Conservation (phyloP, 352 stramenopile species). For the Globisporangium nunn region DNA sequence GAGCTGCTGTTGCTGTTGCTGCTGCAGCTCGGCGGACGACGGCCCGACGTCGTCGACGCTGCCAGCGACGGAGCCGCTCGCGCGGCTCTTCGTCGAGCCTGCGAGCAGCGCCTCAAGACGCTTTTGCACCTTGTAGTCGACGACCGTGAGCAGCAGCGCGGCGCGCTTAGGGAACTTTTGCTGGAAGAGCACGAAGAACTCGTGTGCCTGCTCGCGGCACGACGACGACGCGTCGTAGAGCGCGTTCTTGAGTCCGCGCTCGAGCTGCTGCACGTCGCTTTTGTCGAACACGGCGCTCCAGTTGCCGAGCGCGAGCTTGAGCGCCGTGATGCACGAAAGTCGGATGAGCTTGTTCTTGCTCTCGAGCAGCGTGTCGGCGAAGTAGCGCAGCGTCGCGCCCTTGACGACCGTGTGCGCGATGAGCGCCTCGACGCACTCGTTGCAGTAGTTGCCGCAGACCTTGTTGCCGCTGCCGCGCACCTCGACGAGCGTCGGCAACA, state of each 20-base stretch:
- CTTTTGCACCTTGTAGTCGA: slow-evolving; percentile 83
- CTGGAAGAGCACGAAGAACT: slow-evolving; percentile 68
- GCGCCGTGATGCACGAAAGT: slow-evolving; percentile 58
- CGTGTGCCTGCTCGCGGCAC: slow-evolving; percentile 56
- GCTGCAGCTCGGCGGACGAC: background rate
- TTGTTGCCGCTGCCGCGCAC: slow-evolving; percentile 81
- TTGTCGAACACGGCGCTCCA: slow-evolving; percentile 80
- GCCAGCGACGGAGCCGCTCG: slow-evolving; percentile 17
- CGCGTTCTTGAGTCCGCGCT: slow-evolving; percentile 61
- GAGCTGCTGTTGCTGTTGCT: background rate
- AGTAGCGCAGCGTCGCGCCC: slow-evolving; percentile 59
- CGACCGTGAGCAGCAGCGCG: slow-evolving; percentile 45
- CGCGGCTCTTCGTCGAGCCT: slow-evolving; percentile 5
- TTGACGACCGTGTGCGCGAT: slow-evolving; percentile 66
- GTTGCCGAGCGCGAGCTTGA: slow-evolving; percentile 37
- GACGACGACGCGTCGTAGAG: slow-evolving; percentile 77
- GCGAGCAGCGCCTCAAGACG: slow-evolving; percentile 60
- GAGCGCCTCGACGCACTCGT: slow-evolving; percentile 65
- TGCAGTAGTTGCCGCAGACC: slow-evolving; percentile 74
- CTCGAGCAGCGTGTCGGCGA: slow-evolving; percentile 66
- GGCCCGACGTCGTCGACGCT: slow-evolving; percentile 44
- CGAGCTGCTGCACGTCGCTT: slow-evolving; percentile 71
- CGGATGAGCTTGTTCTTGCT: slow-evolving; percentile 83
- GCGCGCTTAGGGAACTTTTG: slow-evolving; percentile 75
- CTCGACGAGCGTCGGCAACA: slow-evolving; percentile 68